Base-by-base conservation (phyloP, 768 basidiomycete genomes). In the Lactifluus rugatus region DNA sequence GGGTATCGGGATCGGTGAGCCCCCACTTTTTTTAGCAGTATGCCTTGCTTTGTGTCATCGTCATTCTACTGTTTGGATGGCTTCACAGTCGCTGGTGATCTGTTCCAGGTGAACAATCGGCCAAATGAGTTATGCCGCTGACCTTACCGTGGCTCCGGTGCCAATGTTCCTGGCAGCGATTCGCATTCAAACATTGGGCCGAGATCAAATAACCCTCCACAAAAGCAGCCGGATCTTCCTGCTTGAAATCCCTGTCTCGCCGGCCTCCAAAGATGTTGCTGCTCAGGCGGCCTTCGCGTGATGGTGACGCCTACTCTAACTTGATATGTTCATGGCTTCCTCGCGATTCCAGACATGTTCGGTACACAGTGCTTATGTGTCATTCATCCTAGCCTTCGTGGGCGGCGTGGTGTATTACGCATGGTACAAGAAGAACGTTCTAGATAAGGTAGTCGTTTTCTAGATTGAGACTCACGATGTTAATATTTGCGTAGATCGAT, bases 401-500 rank as follows among this genome's bases (percentile, higher is more conserved):
- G 86, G 88, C 41, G 89, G 90, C 48, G 74, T 86, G 10, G 78
- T 76, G 25, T 90, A 90, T 70, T 71, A 89, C 53, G 73, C 76
- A 28, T 90, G 83, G 86, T 93, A 93, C 73, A 92, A 93, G 71
- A 79, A 76, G 63, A 82, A 84, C 64, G 92, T 93, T 19, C 74
- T 93, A 19, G 74, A 81, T 69, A 87, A 94, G 79, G 90, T 87
- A 34, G 55, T 42, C 8, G 54, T 58, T 34, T 14, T 57, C 13
- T 54, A 48, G 0, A 16, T 41, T 11, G 32, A 48, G 28, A 42
- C 14, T 26, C 26, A 36, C 21, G 2, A n/a, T 23, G 2, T 32
- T 60, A 13, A 48, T 31, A 37, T 7, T 37, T 19, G 5, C 36
- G 23, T 36, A 89, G 87, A 90, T 94, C 42, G 85, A 87, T 68